Evolutionary conservation across 257 asterid species (phyloP).

Genomic region (Marsdenia floribunda): DNA sequence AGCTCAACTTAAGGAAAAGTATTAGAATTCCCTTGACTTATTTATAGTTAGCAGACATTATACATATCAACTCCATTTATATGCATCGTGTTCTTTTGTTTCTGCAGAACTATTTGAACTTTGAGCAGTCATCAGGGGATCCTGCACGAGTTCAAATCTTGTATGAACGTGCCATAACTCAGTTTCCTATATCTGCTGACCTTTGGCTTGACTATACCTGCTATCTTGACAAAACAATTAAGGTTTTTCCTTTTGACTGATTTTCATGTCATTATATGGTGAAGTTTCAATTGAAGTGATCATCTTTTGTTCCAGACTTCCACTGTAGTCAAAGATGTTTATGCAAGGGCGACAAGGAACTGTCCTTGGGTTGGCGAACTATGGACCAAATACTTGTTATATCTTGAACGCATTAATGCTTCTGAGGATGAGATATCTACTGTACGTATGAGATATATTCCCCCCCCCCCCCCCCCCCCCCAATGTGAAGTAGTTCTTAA

Average conservation of each 20-base stretch:
- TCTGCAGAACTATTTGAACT: conserved; percentile 72
- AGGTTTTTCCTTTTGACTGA: conserved; percentile 43
- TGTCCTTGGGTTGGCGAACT: conserved; percentile 93
- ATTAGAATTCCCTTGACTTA: not conserved
- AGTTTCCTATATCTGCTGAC: conserved; percentile 70
- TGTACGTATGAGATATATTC: conserved; percentile 37
- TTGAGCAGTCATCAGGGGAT: conserved; percentile 91
- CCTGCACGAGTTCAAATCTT: conserved; percentile 91
- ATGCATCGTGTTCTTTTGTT: conserved; percentile 12
- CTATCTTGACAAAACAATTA: conserved; percentile 82
- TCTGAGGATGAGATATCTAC: conserved; percentile 69
- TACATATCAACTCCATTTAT: not conserved
- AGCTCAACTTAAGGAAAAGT: not conserved
- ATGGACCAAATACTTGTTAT: conserved; percentile 78
- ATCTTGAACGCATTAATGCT: conserved; percentile 73
- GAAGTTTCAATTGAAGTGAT: not conserved
- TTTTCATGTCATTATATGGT: not conserved
- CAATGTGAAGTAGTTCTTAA: no score
- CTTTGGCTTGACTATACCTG: conserved; percentile 79
- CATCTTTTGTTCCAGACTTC: conserved; percentile 52
- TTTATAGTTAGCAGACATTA: not conserved
- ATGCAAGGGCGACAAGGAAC: conserved; percentile 87
- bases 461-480: no score
- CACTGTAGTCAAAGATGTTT: conserved; percentile 66
- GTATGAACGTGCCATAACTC: conserved; percentile 83